Percentiles rank a stretch among this genome's conserved stretches.
Evolutionary conservation across 495 filamentous ascomycete species (phyloP).

Genomic region (Podospora pseudopauciseta): DNA sequence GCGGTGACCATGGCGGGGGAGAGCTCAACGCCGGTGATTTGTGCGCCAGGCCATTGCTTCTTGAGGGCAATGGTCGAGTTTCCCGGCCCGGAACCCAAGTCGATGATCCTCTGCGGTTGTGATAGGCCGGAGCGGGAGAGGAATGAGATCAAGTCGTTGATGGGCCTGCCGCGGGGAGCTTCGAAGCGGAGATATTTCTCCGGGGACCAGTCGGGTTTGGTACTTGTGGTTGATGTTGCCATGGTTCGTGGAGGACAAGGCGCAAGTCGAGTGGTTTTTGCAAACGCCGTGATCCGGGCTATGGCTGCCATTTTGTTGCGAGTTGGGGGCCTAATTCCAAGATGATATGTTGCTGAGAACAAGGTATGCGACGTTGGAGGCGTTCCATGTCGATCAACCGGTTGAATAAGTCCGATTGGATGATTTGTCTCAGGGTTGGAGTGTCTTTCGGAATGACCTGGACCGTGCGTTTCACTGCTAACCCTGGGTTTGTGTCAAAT

Average conservation of each 20-base stretch:
- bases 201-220: not conserved
- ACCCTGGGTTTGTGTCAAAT: too few relatives aligned
- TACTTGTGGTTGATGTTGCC: not conserved
- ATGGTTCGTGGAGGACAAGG: not conserved
- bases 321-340: not conserved
- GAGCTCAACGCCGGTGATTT: conserved; percentile 51
- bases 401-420: too few relatives aligned
- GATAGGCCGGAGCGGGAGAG: conserved; percentile 3
- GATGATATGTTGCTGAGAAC: not conserved
- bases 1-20: conserved; percentile 51
- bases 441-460: too few relatives aligned
- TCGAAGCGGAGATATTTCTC: conserved; percentile 17
- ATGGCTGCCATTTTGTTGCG: not conserved
- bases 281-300: not conserved
- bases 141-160: conserved; percentile 21
- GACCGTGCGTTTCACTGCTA: too few relatives aligned
- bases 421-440: too few relatives aligned
- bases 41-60: conserved; percentile 42
- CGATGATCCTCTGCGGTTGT: conserved; percentile 42
- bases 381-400: not conserved
- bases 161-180: conserved; percentile 14
- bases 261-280: not conserved
- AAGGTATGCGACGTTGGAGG: not conserved
- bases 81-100: conserved; percentile 56
- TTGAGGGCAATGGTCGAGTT: conserved; percentile 49